These are phyloP conservation scores for Podospora australis DNA, from an alignment of 495 filamentous ascomycete species.

Conservation along the genomic window DNA sequence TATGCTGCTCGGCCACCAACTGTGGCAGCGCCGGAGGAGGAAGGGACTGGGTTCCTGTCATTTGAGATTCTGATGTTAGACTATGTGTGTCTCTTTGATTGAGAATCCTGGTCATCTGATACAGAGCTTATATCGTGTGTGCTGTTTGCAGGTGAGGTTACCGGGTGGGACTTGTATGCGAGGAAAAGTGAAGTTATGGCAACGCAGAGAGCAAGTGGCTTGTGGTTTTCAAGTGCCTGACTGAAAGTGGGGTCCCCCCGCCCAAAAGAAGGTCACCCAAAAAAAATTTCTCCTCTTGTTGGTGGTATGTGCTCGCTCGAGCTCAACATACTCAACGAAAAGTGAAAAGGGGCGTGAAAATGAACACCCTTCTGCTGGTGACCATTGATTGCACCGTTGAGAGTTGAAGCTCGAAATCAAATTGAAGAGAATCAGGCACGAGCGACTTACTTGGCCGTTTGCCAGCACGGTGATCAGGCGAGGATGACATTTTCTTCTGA, in stretches of 20 bases:
- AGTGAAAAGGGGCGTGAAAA: background rate
- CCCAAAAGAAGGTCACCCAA: background rate
- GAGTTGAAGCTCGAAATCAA: background rate
- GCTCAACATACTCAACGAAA: background rate
- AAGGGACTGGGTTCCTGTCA: slow-evolving; percentile 75
- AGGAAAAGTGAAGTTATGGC: no score
- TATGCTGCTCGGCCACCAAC: slow-evolving; percentile 86
- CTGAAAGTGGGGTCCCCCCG: slow-evolving; percentile 5
- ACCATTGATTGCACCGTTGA: background rate
- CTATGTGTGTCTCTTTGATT: no score
- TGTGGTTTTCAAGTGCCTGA: background rate
- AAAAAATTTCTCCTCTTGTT: background rate
- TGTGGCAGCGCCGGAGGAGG: slow-evolving; percentile 86
- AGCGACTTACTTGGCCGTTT: slow-evolving; percentile 28
- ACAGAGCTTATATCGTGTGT: no score
- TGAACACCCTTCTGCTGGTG: background rate
- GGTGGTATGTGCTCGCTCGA: background rate
- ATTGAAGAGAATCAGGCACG: background rate
- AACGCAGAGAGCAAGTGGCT: no score
- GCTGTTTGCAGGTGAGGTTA: no score
- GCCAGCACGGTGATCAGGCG: slow-evolving; percentile 26
- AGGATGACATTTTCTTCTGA: slow-evolving; percentile 19
- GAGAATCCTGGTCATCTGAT: no score
- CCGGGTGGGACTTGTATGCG: no score
- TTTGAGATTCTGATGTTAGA: no score